phyloP scores from a whole-genome alignment of 2,329 filamentous ascomycete species.

The Pyricularia pennisetigena region DNA sequence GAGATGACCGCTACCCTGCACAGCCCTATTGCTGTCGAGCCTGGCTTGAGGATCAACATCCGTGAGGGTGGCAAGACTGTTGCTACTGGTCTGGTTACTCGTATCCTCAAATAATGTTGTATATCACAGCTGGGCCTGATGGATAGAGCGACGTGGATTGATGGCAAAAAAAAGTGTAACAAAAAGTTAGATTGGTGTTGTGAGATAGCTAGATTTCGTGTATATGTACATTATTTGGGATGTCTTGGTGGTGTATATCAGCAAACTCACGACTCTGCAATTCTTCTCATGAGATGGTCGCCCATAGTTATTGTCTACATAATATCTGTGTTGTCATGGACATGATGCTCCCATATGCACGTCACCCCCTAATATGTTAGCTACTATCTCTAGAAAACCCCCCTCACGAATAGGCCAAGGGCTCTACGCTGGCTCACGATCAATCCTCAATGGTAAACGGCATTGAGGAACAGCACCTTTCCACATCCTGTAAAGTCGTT shows the following conservation, averaged over 20 bases:
- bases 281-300: not conserved
- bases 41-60: constrained; percentile 94
- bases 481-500: not conserved
- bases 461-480: not conserved
- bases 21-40: constrained; percentile 78
- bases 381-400: not conserved
- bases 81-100: constrained; percentile 73
- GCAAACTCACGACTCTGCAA: not conserved
- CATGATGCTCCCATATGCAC: not conserved
- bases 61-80: constrained; percentile 91
- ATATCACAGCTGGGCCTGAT: not conserved
- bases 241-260: not conserved
- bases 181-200: not conserved
- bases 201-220: not conserved
- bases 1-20: constrained; percentile 90
- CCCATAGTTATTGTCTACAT: not conserved
- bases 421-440: not conserved
- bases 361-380: not conserved
- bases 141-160: not conserved
- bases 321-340: not conserved
- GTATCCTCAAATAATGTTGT: constrained; percentile 48
- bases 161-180: not conserved
- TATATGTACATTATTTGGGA: not conserved
- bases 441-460: not conserved
- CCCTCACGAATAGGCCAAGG: not conserved